Evolutionary conservation across 345 rosid species (phyloP).

Genomic region (Dovyalis caffra): DNA sequence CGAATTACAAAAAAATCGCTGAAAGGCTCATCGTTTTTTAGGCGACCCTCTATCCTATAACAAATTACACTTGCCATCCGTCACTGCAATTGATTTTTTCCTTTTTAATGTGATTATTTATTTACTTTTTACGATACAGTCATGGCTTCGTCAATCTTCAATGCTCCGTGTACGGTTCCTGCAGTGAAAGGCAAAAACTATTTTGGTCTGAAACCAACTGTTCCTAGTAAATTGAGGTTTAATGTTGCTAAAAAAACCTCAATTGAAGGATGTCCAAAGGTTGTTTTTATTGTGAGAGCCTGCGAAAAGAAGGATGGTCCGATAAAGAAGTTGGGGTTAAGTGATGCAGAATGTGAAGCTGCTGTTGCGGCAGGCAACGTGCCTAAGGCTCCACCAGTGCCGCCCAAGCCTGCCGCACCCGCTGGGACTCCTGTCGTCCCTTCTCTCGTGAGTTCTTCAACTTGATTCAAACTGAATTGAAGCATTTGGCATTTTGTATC

Average conservation of each 20-base stretch:
- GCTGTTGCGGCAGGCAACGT: slow-evolving; percentile 77
- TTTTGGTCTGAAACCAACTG: slow-evolving; percentile 14
- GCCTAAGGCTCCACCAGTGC: slow-evolving; percentile 83
- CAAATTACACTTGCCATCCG: not conserved
- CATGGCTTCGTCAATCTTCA: slow-evolving; percentile 30
- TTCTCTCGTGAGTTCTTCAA: slow-evolving; percentile 49
- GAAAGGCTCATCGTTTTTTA: no score
- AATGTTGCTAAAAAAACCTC: not conserved
- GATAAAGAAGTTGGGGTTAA: slow-evolving; percentile 27
- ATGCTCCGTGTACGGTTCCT: slow-evolving; percentile 15
- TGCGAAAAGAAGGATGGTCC: slow-evolving; percentile 10
- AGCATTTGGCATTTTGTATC: not conserved
- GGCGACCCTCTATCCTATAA: no score
- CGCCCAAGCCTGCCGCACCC: slow-evolving; percentile 72
- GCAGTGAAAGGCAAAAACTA: slow-evolving; percentile 13
- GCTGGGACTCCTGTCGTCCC: slow-evolving; percentile 73
- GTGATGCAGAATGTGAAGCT: slow-evolving; percentile 84
- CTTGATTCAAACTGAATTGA: not conserved
- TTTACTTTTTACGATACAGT: not conserved
- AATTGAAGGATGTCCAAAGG: not conserved
- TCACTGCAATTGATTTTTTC: not conserved
- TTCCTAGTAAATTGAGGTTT: slow-evolving; percentile 3
- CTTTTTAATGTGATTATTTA: not conserved
- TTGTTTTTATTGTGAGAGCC: slow-evolving; percentile 10
- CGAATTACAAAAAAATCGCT: no score